Evolutionary conservation across 202 grass and related monocot genomes (phyloP).

Genomic region (Digitaria exilis): DNA sequence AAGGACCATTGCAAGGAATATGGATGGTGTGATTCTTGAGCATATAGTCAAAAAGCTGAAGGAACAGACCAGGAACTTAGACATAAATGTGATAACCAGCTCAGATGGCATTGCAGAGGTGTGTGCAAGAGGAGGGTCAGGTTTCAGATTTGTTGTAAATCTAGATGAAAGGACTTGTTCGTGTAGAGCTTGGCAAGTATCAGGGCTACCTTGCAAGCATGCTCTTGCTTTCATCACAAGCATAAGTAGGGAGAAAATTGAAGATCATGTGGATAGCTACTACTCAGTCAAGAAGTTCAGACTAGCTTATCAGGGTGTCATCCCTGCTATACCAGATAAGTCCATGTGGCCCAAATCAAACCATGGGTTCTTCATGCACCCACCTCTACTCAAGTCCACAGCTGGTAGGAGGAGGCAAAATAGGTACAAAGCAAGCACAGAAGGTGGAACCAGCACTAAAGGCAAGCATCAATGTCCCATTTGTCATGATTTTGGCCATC

Average conservation of each 20-base stretch:
- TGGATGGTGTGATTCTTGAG: neutral
- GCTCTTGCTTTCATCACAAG: neutral
- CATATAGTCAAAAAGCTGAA: neutral
- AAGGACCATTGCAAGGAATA: neutral
- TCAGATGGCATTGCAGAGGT: neutral
- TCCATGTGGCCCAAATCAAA: neutral
- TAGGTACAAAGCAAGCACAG: neutral
- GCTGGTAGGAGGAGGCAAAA: neutral
- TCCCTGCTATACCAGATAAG: neutral
- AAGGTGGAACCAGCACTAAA: neutral
- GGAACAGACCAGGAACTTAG: neutral
- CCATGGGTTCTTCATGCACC: neutral
- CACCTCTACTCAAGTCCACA: neutral
- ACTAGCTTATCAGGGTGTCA: neutral
- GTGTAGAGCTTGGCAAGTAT: neutral
- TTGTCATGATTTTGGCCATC: neutral
- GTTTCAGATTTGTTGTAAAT: neutral
- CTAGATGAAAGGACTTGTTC: neutral
- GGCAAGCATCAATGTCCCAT: neutral
- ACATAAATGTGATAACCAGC: neutral
- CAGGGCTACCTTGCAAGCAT: neutral
- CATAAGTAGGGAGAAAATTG: neutral
- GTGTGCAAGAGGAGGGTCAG: neutral
- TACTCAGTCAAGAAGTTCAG: neutral
- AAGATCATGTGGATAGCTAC: neutral